A percentile compares a stretch with the other conserved stretches of the same genome.
phyloP scores from a whole-genome alignment of 352 stramenopile species.

The Phytopythium montanum region DNA sequence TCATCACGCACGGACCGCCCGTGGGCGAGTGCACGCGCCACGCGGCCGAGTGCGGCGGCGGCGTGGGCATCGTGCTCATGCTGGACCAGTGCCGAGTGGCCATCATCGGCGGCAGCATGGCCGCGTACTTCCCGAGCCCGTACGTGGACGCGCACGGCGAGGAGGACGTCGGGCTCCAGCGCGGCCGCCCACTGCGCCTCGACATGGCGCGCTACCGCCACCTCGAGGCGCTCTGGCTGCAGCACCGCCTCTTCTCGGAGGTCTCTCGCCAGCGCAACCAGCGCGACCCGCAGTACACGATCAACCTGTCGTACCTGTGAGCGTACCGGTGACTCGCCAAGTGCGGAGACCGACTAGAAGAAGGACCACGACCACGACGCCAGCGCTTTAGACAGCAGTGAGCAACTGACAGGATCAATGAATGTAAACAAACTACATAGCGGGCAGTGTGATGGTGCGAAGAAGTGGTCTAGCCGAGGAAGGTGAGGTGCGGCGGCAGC shows the following conservation, averaged over 20 bases:
- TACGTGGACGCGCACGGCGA: constrained; percentile 86
- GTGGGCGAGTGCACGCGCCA: constrained; percentile 86
- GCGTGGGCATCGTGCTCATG: constrained; percentile 78
- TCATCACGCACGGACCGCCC: constrained; percentile 64
- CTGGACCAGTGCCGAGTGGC: constrained; percentile 84
- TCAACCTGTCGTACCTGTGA: constrained; percentile 86
- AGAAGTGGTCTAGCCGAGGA: constrained; percentile 47
- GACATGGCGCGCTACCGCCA: constrained; percentile 69
- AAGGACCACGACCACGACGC: background rate
- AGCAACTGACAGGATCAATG: background rate
- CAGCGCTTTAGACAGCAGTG: background rate
- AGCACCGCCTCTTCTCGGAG: constrained; percentile 80
- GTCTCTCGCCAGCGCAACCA: constrained; percentile 86
- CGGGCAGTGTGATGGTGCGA: background rate
- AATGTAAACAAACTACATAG: constrained; percentile 1
- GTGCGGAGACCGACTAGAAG: background rate
- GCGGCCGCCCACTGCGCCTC: constrained; percentile 72
- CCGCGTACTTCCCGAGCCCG: constrained; percentile 78
- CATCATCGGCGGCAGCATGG: constrained; percentile 82
- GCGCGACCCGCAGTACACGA: constrained; percentile 82
- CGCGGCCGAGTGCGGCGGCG: constrained; percentile 80
- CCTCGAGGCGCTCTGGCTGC: constrained; percentile 81
- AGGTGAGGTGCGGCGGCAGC: constrained; percentile 61
- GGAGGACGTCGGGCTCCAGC: constrained; percentile 80
- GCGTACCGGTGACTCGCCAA: background rate